These are phyloP conservation scores for Aspergillus japonicus DNA, from an alignment of 2,329 filamentous ascomycete species.

Conservation along the genomic window DNA sequence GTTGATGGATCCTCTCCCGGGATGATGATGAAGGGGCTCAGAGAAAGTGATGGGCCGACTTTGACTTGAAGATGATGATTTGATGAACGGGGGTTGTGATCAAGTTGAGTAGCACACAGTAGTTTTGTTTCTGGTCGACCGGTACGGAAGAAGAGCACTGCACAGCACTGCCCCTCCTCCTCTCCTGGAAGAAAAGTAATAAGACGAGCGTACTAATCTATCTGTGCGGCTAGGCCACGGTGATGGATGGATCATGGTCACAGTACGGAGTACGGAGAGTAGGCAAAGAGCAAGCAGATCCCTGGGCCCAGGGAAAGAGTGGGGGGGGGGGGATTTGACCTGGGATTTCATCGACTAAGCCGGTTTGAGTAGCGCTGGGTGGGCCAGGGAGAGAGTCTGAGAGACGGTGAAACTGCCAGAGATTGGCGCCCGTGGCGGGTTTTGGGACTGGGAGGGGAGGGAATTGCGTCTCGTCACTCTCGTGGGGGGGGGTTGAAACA, in stretches of 20 bases:
- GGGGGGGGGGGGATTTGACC: too few species aligned
- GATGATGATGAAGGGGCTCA: neutral
- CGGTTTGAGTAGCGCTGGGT: neutral
- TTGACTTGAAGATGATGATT: neutral
- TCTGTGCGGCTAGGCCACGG: neutral
- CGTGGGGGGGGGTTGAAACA: conserved; percentile 20
- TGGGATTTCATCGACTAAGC: too few species aligned
- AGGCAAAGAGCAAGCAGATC: neutral
- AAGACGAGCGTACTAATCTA: neutral
- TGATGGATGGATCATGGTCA: neutral
- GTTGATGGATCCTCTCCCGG: neutral
- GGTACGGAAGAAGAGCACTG: neutral
- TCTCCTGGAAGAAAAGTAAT: neutral
- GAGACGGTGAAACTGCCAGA: conserved; percentile 1
- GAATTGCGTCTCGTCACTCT: neutral
- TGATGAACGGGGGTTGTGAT: neutral
- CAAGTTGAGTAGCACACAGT: neutral
- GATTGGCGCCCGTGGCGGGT: conserved; percentile 11
- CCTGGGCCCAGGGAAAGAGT: neutral
- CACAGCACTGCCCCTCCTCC: neutral
- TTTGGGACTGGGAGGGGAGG: neutral
- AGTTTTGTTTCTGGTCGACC: neutral
- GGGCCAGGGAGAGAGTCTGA: neutral
- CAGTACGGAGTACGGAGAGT: neutral
- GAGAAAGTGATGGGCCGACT: neutral